Conservation (phyloP, 1,284 basidiomycete genomes). For the Ustilago nuda region DNA sequence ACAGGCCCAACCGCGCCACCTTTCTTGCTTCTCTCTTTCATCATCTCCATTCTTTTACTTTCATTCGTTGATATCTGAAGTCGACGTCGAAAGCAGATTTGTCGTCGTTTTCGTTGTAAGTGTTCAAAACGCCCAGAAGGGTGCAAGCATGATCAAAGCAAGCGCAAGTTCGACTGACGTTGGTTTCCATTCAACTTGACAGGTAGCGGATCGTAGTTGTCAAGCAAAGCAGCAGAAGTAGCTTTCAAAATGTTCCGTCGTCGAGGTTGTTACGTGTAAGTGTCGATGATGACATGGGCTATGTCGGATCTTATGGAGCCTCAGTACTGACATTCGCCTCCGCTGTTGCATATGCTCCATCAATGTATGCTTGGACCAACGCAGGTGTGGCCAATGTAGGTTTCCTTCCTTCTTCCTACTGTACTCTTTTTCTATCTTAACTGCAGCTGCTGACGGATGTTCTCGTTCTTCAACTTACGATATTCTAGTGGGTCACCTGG, state of each 20-base stretch:
- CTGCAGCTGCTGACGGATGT: background rate
- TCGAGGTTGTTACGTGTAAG: conserved; percentile 8
- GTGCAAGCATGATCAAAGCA: too few species aligned
- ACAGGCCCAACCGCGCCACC: background rate
- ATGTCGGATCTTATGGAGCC: background rate
- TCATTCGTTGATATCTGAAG: background rate
- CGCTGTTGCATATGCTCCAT: background rate
- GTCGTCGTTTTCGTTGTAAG: conserved; percentile 1
- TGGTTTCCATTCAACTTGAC: too few species aligned
- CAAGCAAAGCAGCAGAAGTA: background rate
- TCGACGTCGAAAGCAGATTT: background rate
- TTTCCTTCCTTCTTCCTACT: conserved; percentile 1
- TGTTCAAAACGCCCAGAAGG: background rate
- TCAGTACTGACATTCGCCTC: background rate
- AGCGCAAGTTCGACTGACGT: too few species aligned
- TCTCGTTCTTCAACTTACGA: background rate
- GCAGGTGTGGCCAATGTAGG: conserved; percentile 47
- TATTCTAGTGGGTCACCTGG: conserved; percentile 48
- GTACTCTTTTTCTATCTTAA: background rate
- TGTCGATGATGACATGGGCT: background rate
- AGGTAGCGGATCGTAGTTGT: conserved; percentile 7
- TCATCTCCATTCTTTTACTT: background rate
- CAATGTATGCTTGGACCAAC: background rate
- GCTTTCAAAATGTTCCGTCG: conserved; percentile 8
- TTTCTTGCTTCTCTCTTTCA: background rate